Evolutionary conservation across 179 eudicot genomes (phyloP), one percentile per base, ranked within the genome.

Genomic region (Nepenthes alata): DNA sequence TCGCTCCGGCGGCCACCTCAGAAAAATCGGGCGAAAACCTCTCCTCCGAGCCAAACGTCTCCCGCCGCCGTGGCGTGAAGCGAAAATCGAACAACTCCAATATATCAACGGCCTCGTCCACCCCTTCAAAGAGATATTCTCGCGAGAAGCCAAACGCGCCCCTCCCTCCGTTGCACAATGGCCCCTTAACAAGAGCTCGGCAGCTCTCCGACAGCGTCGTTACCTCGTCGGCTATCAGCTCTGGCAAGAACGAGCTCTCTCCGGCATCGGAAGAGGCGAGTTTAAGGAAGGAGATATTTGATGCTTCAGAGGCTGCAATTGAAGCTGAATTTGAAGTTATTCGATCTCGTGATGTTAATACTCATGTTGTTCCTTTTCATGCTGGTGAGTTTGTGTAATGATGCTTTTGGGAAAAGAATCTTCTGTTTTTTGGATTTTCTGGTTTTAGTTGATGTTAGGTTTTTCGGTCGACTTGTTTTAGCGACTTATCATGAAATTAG

Each of bases 281-380:
- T 2, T 67, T 47, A 37, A 69, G 53, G 36, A 73, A 56, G 55
- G 84, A 80, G 64, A 82, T 76, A 70, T 79, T 62, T 62, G 81
- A 80, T 75, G 91, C 81, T 11, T 53, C 84, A 74, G 84, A 79
- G 72, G 83, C 81, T 35, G 74, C 66, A 14, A 57, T 91, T 65
- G 93, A 89, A 37, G 83, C 82, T 37, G 86, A 83, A 37, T 78
- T 73, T 14, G 84, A 81, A 53, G 58, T 56, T n/a, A 68, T 91
- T 57, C 79, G 78, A 70, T 71, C 78, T 48, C 79, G 93, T 11
- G 88, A 72, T 68, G 65, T 25, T 25, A 73, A 73, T 71, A 81
- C 64, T 68, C 98, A 93, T 69, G 90, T 83, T 53, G 98, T 93
- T 78, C 96, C 98, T 6, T 77, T 74, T 70, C 85, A 82, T 57